Percentiles rank a stretch among this genome's conserved stretches.
Evolutionary conservation across 1,284 basidiomycete genomes (phyloP).

Genomic region (Leccinum subrobustum): DNA sequence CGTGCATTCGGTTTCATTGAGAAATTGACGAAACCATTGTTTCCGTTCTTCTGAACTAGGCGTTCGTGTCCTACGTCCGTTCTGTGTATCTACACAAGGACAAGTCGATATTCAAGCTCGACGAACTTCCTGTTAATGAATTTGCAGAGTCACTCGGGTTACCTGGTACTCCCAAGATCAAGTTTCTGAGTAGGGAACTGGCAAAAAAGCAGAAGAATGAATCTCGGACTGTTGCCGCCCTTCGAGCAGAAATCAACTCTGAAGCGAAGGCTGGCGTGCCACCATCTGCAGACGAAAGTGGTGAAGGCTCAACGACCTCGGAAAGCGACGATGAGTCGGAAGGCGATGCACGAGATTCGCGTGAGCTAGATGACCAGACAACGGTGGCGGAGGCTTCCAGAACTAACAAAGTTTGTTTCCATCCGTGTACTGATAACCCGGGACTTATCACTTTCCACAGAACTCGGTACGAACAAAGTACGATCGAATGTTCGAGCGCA

Average conservation of each 20-base stretch:
- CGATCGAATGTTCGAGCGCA: constrained; percentile 97
- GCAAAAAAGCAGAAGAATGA: constrained; percentile 78
- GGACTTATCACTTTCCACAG: constrained; percentile 17
- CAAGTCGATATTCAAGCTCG: constrained; percentile 89
- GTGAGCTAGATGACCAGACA: background rate
- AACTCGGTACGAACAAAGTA: constrained; percentile 85
- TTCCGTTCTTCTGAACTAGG: constrained; percentile 45
- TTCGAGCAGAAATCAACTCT: constrained; percentile 38
- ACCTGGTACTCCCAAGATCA: constrained; percentile 95
- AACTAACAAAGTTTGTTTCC: constrained; percentile 33
- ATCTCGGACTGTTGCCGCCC: constrained; percentile 43
- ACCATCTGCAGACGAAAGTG: constrained; percentile 32
- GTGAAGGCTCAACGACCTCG: constrained; percentile 26
- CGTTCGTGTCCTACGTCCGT: constrained; percentile 95
- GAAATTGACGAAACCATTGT: constrained; percentile 7
- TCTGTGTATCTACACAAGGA: constrained; percentile 94
- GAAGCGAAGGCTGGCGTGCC: constrained; percentile 23
- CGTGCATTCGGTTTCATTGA: background rate
- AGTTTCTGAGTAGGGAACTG: constrained; percentile 76
- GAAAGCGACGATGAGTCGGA: constrained; percentile 27
- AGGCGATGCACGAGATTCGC: constrained; percentile 7
- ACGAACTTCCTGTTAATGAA: constrained; percentile 77
- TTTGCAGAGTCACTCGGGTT: constrained; percentile 91
- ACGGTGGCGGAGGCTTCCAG: constrained; percentile 13
- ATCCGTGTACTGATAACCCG: background rate